A percentile compares a stretch with the other conserved stretches of the same genome.
Evolutionary conservation across 2,329 filamentous ascomycete species (phyloP).

Genomic region (Penicillium sp.): DNA sequence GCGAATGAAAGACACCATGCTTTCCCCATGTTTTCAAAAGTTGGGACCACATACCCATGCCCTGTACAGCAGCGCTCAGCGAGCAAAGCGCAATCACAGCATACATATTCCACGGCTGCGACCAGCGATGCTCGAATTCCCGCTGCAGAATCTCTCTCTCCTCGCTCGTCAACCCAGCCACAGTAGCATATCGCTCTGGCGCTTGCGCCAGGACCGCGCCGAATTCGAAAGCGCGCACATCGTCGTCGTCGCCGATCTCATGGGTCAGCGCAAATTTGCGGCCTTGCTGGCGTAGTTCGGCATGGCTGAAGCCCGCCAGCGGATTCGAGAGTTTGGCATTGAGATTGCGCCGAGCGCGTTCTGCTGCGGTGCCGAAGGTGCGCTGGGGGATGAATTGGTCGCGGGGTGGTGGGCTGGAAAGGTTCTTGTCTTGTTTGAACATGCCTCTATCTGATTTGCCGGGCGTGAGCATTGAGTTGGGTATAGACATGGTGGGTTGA

Average conservation of each 20-base stretch:
- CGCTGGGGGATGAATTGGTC: slow-evolving; percentile 28
- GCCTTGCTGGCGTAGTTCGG: slow-evolving; percentile 58
- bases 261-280: slow-evolving; percentile 60
- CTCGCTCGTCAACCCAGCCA: slow-evolving; percentile 57
- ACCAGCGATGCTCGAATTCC: slow-evolving; percentile 69
- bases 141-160: slow-evolving; percentile 61
- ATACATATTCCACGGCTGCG: slow-evolving; percentile 66
- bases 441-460: slow-evolving; percentile 2
- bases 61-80: slow-evolving; percentile 69
- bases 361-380: slow-evolving; percentile 36
- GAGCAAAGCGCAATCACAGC: slow-evolving; percentile 67
- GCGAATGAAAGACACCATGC: neutral
- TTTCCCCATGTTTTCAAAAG: neutral
- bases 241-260: slow-evolving; percentile 56
- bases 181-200: slow-evolving; percentile 51
- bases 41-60: slow-evolving; percentile 54
- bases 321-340: slow-evolving; percentile 58
- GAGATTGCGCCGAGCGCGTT: slow-evolving; percentile 43
- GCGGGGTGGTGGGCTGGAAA: slow-evolving; percentile 3
- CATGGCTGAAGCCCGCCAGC: slow-evolving; percentile 50
- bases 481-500: slow-evolving; percentile 5
- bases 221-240: slow-evolving; percentile 60
- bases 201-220: slow-evolving; percentile 62
- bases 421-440: slow-evolving; percentile 10
- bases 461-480: neutral